Evolutionary conservation across 169 alveolate genomes (phyloP), one percentile per base, ranked within the genome.

Genomic region (Ophryocystis elektroscirrha): DNA sequence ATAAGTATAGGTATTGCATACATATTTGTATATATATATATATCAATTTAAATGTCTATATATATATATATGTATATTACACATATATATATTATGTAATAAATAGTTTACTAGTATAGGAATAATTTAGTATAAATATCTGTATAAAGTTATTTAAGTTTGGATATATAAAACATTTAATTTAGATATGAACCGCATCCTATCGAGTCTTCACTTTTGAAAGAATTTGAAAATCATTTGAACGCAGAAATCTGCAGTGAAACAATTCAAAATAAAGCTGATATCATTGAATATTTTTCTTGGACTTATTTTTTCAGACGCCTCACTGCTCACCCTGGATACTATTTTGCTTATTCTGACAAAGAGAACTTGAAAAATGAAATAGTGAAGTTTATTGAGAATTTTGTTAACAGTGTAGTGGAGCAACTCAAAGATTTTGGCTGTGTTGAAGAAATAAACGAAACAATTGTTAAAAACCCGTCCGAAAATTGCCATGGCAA

Each of bases 161-260:
- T n/a, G n/a, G n/a, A n/a, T n/a, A n/a, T n/a, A n/a, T n/a, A n/a
- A n/a, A n/a, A n/a, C n/a, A n/a, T n/a, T n/a, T n/a, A n/a, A n/a
- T n/a, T n/a, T n/a, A n/a, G n/a, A n/a, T n/a, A 91, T 68, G 93
- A 89, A 63, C 97, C 99, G 29, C 88, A 91, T 73, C 98, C 98
- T n/a, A 89, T 92, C 16, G 99, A 94, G 64, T 83, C 96, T 24
- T 73, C 76, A 7, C 69, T 86, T 48, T 79, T 80, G 26, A 81
- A 77, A 41, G 69, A 71, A 27, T 72, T 91, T 15, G 69, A 79
- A 24, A 98, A 91, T 38, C 94, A 86, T 62, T 53, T 94, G 29
- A 94, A 94, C 57, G 97, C 98, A 1, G 99, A 94, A 67, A 83
- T 94, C 20, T 83, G 92, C 3, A 73, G 93, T 23, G 91, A 92